Percentiles rank a stretch among this genome's conserved stretches.
phyloP scores from a whole-genome alignment of 2,329 filamentous ascomycete species.

The Aureobasidium sp. region DNA sequence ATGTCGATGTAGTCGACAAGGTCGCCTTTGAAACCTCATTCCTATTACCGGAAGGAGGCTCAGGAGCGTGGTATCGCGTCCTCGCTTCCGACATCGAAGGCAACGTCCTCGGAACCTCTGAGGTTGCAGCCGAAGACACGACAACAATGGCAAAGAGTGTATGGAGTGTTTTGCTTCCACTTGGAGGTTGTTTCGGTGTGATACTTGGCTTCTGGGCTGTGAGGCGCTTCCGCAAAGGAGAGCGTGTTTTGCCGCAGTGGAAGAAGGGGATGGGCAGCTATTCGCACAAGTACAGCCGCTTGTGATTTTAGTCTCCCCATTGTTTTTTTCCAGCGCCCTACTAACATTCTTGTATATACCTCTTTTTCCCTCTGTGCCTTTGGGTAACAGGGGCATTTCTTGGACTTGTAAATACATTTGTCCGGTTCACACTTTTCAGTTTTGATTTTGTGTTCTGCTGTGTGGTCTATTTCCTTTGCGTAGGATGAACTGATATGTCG shows the following conservation, averaged over 20 bases:
- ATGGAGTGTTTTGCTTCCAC: constrained; percentile 2
- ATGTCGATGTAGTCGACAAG: constrained; percentile 17
- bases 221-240: background rate
- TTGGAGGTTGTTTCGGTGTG: background rate
- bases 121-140: background rate
- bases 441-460: background rate
- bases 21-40: constrained; percentile 18
- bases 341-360: constrained; percentile 6
- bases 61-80: constrained; percentile 16
- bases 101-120: constrained; percentile 18
- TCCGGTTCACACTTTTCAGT: background rate
- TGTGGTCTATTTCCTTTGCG: background rate
- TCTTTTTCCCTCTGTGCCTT: background rate
- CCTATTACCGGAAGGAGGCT: background rate
- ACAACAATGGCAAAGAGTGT: background rate
- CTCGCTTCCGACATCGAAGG: constrained; percentile 19
- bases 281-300: constrained; percentile 8
- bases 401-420: background rate
- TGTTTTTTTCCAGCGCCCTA: background rate
- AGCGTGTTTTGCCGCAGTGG: background rate
- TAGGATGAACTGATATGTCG: no score
- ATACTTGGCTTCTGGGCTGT: background rate
- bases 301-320: background rate
- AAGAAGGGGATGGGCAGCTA: background rate
- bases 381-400: background rate